Percentiles rank a stretch among this genome's conserved stretches.
Evolutionary conservation across 148 eudicot genomes (phyloP).

Genomic region (Chenopodium suecicum): DNA sequence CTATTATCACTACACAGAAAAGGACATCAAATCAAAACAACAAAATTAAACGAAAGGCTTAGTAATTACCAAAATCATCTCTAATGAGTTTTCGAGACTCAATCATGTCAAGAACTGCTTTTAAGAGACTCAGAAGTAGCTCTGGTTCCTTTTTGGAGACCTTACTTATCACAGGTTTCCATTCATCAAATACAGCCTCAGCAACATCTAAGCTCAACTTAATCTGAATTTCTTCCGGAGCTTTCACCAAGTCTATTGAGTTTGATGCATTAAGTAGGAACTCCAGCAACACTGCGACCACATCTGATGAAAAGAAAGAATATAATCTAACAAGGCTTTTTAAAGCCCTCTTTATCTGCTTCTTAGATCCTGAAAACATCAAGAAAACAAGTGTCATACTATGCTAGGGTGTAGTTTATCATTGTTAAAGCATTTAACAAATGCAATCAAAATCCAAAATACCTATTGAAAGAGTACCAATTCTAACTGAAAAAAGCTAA

Average conservation of each 20-base stretch:
- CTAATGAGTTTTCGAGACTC: conserved; percentile 44
- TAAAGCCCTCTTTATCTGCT: conserved; percentile 49
- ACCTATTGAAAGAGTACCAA: neutral
- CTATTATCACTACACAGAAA: neutral
- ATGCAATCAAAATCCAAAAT: neutral
- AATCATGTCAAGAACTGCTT: conserved; percentile 58
- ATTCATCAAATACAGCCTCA: conserved; percentile 54
- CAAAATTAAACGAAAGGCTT: neutral
- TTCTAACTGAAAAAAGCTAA: neutral
- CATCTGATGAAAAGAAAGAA: conserved; percentile 68
- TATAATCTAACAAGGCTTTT: conserved; percentile 56
- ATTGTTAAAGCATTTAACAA: neutral
- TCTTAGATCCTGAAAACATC: conserved; percentile 59
- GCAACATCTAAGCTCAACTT: conserved; percentile 29
- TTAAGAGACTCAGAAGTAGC: conserved; percentile 57
- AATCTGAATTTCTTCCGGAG: conserved; percentile 35
- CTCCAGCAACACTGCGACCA: conserved; percentile 54
- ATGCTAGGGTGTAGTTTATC: neutral
- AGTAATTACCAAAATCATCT: conserved; percentile 48
- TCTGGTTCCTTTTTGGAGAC: conserved; percentile 72
- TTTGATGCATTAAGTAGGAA: conserved; percentile 58
- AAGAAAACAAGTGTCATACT: neutral
- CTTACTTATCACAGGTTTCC: conserved; percentile 72
- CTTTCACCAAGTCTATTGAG: conserved; percentile 34
- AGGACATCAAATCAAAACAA: neutral